phyloP scores from a whole-genome alignment of 2,329 filamentous ascomycete genomes.

The Phoma herbarum region DNA sequence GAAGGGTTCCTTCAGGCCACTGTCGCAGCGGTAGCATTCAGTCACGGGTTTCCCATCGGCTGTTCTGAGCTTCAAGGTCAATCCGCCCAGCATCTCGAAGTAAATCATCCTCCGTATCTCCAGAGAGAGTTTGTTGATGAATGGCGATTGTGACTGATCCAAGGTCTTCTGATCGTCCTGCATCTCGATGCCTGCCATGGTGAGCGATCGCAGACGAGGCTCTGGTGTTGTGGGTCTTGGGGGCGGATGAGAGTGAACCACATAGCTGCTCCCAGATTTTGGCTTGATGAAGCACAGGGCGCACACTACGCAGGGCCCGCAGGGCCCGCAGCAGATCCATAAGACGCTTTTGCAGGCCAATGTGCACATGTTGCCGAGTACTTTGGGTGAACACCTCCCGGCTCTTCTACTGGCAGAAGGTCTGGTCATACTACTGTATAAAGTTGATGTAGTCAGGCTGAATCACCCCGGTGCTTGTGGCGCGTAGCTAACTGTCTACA shows the following conservation, averaged over 20 bases:
- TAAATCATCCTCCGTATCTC: constrained; percentile 37
- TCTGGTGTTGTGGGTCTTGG: constrained; percentile 24
- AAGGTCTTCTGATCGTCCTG: constrained; percentile 23
- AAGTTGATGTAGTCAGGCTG: constrained; percentile 1
- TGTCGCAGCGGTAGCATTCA: constrained; percentile 11
- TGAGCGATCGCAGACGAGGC: constrained; percentile 30
- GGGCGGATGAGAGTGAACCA: not conserved
- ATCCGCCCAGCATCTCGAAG: constrained; percentile 23
- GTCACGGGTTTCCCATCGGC: constrained; percentile 20
- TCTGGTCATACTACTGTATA: constrained; percentile 13
- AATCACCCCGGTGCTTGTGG: not conserved
- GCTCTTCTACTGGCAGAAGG: constrained; percentile 19
- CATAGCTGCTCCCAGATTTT: constrained; percentile 3
- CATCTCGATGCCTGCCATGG: constrained; percentile 19
- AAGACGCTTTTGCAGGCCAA: constrained; percentile 28
- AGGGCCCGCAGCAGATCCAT: constrained; percentile 29
- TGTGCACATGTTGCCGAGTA: constrained; percentile 16
- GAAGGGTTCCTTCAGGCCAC: not conserved
- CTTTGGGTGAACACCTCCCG: constrained; percentile 19
- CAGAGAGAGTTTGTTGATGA: constrained; percentile 31
- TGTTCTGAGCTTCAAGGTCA: constrained; percentile 22
- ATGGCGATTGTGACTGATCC: constrained; percentile 28
- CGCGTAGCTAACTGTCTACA: not conserved
- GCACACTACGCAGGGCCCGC: constrained; percentile 31
- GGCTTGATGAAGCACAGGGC: constrained; percentile 18